Evolutionary conservation across 164 flowering plant species (phyloP), one percentile per base, ranked within the genome.

Genomic region (Paratinospora sagittata): DNA sequence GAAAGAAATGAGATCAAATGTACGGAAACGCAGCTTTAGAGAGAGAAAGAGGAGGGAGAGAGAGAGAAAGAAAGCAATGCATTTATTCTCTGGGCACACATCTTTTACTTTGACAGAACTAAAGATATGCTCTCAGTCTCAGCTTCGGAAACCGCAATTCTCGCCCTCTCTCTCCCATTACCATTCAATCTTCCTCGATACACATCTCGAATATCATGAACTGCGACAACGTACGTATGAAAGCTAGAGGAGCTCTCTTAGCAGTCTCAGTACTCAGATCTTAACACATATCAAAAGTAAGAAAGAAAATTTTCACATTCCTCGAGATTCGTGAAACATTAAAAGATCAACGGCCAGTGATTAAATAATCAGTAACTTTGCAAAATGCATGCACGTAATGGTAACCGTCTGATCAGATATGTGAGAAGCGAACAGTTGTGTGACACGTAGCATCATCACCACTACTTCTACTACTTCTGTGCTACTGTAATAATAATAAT

Each of bases 71-170:
- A 21, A 30, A 30, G 34, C 34, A 30, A 55, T 8, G 72, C 61
- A 73, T 70, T 69, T 73, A 65, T 67, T 68, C 58, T 45, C 66
- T 47, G 71, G 57, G 66, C 33, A 65, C 27, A 72, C 45, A 72
- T 72, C 74, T 75, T 66, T 43, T 30, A 19, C 67, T 34, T 43
- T 68, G 77, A n/a, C 73, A 57, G 77, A 64, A 30, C 76, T 67
- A 72, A 70, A 78, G 81, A 78, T 78, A 47, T 69, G n/a, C n/a
- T n/a, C n/a, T n/a, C 27, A 58, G 75, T 74, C 61, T 47, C 36
- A 58, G 60, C 73, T 72, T 66, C 71, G 75, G 64, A 74, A 65
- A 66, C 75, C 52, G 63, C 67, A 68, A 58, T 7, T 60, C 3
- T 57, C 45, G 27, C 71, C 4, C 60, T 19, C 23, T n/a, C n/a